These are phyloP conservation scores for Curvularia hawaiiensis DNA, from an alignment of 2,329 filamentous ascomycete genomes.

Conservation along the genomic window DNA sequence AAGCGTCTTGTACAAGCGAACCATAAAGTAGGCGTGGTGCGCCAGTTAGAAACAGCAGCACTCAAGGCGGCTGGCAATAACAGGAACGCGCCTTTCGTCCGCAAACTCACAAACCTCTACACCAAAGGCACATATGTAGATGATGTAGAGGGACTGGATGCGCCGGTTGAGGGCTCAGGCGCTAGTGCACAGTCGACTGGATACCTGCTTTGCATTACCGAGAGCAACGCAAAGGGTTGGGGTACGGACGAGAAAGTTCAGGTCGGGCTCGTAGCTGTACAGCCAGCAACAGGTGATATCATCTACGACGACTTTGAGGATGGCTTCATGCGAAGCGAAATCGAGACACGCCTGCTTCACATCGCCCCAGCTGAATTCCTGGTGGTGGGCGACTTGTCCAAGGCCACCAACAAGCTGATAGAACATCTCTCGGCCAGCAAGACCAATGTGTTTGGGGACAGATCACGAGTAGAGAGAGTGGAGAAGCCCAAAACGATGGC, in stretches of 20 bases:
- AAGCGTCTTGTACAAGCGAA: constrained; percentile 91
- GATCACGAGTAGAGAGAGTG: constrained; percentile 81
- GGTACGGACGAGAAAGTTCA: constrained; percentile 93
- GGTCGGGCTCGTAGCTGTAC: constrained; percentile 89
- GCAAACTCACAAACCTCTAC: constrained; percentile 94
- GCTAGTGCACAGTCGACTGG: constrained; percentile 68
- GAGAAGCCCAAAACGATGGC: constrained; percentile 79
- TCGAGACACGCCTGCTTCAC: constrained; percentile 93
- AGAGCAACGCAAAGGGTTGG: constrained; percentile 76
- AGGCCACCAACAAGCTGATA: constrained; percentile 89
- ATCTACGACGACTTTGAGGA: constrained; percentile 97
- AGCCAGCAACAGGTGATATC: constrained; percentile 93
- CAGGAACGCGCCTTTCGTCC: constrained; percentile 86
- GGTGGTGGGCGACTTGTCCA: constrained; percentile 87
- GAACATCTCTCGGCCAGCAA: constrained; percentile 86
- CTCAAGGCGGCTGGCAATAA: constrained; percentile 96
- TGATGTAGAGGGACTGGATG: constrained; percentile 80
- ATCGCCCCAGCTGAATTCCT: constrained; percentile 96
- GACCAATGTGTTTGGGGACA: constrained; percentile 90
- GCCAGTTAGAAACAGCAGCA: constrained; percentile 93
- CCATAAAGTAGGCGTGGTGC: constrained; percentile 93
- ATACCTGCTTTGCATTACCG: constrained; percentile 92
- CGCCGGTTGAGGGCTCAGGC: constrained; percentile 52
- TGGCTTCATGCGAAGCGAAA: constrained; percentile 94
- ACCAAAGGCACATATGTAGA: constrained; percentile 98